A percentile compares a stretch with the other conserved stretches of the same genome.
Evolutionary conservation across 1,284 basidiomycete genomes (phyloP).

Genomic region (Cerrena zonata): DNA sequence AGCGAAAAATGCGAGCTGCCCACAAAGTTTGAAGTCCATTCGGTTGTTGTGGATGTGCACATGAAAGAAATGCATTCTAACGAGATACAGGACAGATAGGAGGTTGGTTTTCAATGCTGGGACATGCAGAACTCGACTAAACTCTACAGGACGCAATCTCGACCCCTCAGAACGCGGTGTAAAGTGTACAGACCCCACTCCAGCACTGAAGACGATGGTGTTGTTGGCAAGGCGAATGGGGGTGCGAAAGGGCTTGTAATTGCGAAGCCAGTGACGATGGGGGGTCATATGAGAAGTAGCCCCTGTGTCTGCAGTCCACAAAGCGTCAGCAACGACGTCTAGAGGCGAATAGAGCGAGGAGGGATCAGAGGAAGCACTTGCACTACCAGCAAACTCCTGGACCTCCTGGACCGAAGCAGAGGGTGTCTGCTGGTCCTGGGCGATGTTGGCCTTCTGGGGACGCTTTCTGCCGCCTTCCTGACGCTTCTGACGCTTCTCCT

Average conservation of each 20-base stretch:
- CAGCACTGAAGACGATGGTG: conserved; percentile 24
- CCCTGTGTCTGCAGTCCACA: conserved; percentile 31
- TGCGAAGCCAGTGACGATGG: conserved; percentile 27
- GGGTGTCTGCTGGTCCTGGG: neutral
- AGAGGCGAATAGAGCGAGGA: conserved; percentile 3
- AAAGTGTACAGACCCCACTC: conserved; percentile 20
- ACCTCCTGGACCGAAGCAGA: too few species aligned
- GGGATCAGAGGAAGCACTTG: neutral
- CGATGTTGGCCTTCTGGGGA: neutral
- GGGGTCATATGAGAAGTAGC: conserved; percentile 31
- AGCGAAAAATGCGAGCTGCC: too few species aligned
- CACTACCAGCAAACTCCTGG: neutral
- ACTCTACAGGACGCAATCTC: too few species aligned
- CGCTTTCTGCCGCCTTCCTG: neutral
- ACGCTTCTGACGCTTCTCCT: neutral
- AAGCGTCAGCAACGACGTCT: conserved; percentile 16
- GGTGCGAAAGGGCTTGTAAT: conserved; percentile 20
- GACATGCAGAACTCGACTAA: too few species aligned
- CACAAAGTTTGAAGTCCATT: conserved; percentile 10
- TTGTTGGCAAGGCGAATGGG: conserved; percentile 26
- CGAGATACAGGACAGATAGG: conserved; percentile 17
- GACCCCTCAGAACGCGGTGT: too few species aligned
- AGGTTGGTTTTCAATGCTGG: too few species aligned
- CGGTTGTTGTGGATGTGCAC: conserved; percentile 10
- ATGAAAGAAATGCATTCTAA: conserved; percentile 9